Evolutionary conservation across 2,329 filamentous ascomycete genomes (phyloP), one percentile per base, ranked within the genome.

Genomic region (Beauveria sp.): DNA sequence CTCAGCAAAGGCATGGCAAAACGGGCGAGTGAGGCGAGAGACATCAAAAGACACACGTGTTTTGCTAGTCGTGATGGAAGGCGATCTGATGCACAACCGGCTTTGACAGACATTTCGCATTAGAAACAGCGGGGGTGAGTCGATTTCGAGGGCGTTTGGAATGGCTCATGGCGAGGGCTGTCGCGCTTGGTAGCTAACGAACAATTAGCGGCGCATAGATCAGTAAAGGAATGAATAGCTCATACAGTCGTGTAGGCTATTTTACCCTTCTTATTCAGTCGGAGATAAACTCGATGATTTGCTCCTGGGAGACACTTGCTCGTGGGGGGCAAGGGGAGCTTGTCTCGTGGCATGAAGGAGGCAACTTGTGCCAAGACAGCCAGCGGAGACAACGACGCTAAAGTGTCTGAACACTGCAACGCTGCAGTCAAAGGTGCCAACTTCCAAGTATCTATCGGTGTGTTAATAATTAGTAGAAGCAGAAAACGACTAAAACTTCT

Each of bases 341-440:
- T 16, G 20, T 18, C 22, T 49, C 8, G 20, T 49, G 49, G 49
- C 30, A 34, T 34, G 22, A 49, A 49, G 34, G 50, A 24, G 50
- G 30, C 30, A 40, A 53, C 28, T 24, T 16, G 10, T 47, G 42
- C 18, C 42, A 47, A 57, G 54, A 57, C 26, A 46, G 26, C 24
- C 26, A 46, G 28, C 54, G 42, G 53, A 57, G 54, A 57, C 42
- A 30, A 57, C 54, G 28, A 47, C 16, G 54, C 54, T 47, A 54
- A 38, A 54, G 34, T 20, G 38, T 24, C 14, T 54, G 12, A 38
- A 38, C 12, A 12, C 14, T 54, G 30, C 50, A 40, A 53, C 49
- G n/a, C 18, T 30, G 8, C 24, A 38, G 34, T 38, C 34, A 38
- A 38, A 14, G 34, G 34, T 38, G 34, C 34, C 34, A 38, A 38